Evolutionary conservation across 768 basidiomycete species (phyloP).

Genomic region (Dioszegia aurantiaca): DNA sequence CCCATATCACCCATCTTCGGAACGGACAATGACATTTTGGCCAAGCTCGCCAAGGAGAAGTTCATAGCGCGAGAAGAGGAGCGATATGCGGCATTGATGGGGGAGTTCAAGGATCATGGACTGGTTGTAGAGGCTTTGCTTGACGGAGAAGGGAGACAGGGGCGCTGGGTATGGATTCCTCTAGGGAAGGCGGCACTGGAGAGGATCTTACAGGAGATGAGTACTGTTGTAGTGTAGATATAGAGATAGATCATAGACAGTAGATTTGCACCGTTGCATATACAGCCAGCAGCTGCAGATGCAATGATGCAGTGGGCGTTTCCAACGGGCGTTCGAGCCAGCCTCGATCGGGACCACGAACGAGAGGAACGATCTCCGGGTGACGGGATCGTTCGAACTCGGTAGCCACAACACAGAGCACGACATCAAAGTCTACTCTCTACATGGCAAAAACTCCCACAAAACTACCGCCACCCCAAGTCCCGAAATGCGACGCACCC

Average conservation of each 20-base stretch:
- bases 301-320: too few species aligned
- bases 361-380: too few species aligned
- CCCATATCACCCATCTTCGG: conserved; percentile 68
- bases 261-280: too few species aligned
- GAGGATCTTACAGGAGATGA: conserved; percentile 22
- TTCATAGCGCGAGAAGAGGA: conserved; percentile 89
- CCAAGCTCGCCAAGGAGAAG: conserved; percentile 65
- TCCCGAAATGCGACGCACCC: too few species aligned
- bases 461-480: too few species aligned
- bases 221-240: conserved; percentile 3
- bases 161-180: conserved; percentile 80
- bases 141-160: conserved; percentile 55
- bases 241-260: neutral
- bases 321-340: too few species aligned
- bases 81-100: conserved; percentile 72
- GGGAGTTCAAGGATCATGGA: conserved; percentile 88
- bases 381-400: too few species aligned
- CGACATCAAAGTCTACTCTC: too few species aligned
- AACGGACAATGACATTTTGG: conserved; percentile 48
- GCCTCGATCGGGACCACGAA: too few species aligned
- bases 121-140: conserved; percentile 61
- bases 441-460: too few species aligned
- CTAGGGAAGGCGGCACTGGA: conserved; percentile 70
- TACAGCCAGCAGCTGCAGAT: too few species aligned
- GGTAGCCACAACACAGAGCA: too few species aligned